A percentile compares a stretch with the other conserved stretches of the same genome.
Conservation (phyloP, 441 rosid species). For the Rhodomyrtus psidioides region DNA sequence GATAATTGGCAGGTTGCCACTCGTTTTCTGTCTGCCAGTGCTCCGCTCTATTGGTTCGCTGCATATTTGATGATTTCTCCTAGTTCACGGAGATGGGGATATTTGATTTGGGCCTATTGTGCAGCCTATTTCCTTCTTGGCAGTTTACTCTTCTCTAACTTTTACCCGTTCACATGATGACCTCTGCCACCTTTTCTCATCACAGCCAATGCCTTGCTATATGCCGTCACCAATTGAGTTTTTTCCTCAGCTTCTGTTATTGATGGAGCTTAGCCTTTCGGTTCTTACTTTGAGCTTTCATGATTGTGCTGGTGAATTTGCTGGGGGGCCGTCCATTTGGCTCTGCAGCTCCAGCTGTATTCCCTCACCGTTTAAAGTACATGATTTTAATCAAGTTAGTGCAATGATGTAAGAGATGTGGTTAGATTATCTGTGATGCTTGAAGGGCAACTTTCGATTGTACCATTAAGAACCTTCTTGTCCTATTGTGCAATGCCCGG, state of each 20-base stretch:
- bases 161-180: conserved; percentile 82
- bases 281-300: not conserved
- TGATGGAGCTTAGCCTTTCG: not conserved
- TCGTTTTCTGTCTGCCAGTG: conserved; percentile 83
- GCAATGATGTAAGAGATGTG: not conserved
- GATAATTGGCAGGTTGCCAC: conserved; percentile 63
- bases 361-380: not conserved
- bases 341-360: not conserved
- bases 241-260: not conserved
- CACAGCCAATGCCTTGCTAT: not conserved
- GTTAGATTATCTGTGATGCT: not conserved
- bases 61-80: conserved; percentile 34
- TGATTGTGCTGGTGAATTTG: not conserved
- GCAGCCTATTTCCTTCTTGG: conserved; percentile 77
- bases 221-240: not conserved
- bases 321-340: not conserved
- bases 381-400: not conserved
- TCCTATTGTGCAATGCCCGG: not conserved
- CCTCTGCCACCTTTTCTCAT: not conserved
- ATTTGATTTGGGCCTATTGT: conserved; percentile 63
- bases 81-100: conserved; percentile 39
- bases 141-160: conserved; percentile 76
- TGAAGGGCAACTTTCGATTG: not conserved
- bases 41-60: conserved; percentile 87
- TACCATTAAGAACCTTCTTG: not conserved